Conservation (phyloP, 2,329 filamentous ascomycete genomes). For the Clonostachys solani region DNA sequence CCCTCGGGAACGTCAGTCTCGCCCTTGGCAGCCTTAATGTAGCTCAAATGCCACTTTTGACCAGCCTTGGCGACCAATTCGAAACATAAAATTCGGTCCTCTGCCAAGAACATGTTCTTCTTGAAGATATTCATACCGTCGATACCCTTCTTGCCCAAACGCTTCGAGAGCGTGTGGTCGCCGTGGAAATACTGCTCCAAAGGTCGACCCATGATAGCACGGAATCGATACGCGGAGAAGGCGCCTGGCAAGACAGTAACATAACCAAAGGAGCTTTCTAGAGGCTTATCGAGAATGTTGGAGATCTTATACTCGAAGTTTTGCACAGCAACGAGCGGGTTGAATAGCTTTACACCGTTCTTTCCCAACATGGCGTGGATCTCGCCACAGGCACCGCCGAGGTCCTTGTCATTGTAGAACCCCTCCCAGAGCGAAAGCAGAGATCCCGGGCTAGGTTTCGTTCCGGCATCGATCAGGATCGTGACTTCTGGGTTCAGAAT, state of each 20-base stretch:
- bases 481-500: slow-evolving; percentile 91
- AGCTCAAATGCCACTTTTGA: slow-evolving; percentile 93
- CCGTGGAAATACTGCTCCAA: slow-evolving; percentile 96
- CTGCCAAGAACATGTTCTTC: slow-evolving; percentile 99
- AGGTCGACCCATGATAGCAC: slow-evolving; percentile 89
- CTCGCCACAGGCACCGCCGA: slow-evolving; percentile 47
- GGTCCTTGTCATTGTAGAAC: slow-evolving; percentile 49
- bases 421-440: slow-evolving; percentile 86
- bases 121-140: slow-evolving; percentile 99
- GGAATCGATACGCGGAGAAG: slow-evolving; percentile 91
- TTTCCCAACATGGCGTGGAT: slow-evolving; percentile 91
- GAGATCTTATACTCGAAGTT: slow-evolving; percentile 99
- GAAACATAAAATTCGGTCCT: slow-evolving; percentile 97
- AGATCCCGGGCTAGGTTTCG: slow-evolving; percentile 82
- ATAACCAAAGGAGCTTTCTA: slow-evolving; percentile 90
- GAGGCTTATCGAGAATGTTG: slow-evolving; percentile 91
- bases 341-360: slow-evolving; percentile 79
- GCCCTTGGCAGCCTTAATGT: slow-evolving; percentile 94
- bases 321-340: slow-evolving; percentile 84
- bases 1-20: slow-evolving; percentile 95
- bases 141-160: slow-evolving; percentile 91
- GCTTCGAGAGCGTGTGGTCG: slow-evolving; percentile 88
- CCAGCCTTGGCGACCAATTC: slow-evolving; percentile 92
- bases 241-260: slow-evolving; percentile 91
- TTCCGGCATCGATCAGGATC: slow-evolving; percentile 88